Evolutionary conservation across 1,139 yeast genomes (phyloP), one percentile per base, ranked within the genome.

Genomic region (Saccharomyces hybrid): DNA sequence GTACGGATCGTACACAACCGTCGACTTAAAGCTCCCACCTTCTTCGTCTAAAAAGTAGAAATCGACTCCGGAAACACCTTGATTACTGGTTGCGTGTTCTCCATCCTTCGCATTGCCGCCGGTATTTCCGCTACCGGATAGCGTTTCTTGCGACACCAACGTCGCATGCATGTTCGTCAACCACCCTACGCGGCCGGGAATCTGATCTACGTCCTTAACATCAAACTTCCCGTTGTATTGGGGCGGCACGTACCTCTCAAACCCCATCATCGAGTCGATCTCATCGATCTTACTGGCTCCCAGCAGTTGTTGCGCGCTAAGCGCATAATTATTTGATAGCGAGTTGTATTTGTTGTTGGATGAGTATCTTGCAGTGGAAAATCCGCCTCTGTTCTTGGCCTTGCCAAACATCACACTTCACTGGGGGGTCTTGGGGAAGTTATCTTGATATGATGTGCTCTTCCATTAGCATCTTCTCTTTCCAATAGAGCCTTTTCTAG

Each of bases 41-140:
- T 91, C 97, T 65, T 89, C 96, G 68, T 93, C 98, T n/a, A 95
- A 73, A 63, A 95, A 95, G 69, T 95, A 95, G 70, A 87, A 90
- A 66, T 93, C 98, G 3, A 93, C 97, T 3, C 93, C 99, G 0
- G 97, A 81, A 51, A 81, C 76, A 8, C 95, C 95, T 28, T 80
- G 83, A 1, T 84, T 79, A 2, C 88, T 79, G 6, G 86, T 75
- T 38, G 19, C n/a, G 56, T 70, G 75, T 7, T 57, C 53, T 21
- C 75, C 53, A 49, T 62, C 58, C 52, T 61, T 60, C 4, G 89
- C 90, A 31, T 81, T 83, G 1, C 84, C 78, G 2, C 88, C 81
- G 11, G 84, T 75, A 55, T 70, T 74, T 24, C 57, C 57, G n/a
- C 72, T 52, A 44, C 66, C 63, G 46, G 63, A 56, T 38, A 67